Conservation (phyloP, 164 flowering plant genomes). For the Protea cynaroides region DNA sequence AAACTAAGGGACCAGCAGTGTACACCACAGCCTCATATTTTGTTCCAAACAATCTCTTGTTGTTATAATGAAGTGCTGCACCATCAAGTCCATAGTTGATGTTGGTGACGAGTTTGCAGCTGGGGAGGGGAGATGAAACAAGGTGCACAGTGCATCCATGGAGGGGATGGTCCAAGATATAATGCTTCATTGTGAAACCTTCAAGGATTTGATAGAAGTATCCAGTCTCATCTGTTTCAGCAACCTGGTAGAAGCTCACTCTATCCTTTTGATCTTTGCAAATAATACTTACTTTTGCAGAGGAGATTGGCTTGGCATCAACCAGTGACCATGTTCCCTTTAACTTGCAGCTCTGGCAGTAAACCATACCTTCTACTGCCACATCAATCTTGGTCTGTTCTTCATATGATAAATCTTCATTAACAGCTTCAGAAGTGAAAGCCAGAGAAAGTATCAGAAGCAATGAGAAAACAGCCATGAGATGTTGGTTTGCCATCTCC, state of each 20-base stretch:
- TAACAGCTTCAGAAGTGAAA: conserved; percentile 19
- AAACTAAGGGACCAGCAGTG: conserved; percentile 76
- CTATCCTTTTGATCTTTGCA: conserved; percentile 60
- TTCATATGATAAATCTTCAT: conserved; percentile 11
- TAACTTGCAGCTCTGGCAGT: conserved; percentile 70
- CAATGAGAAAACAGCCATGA: conserved; percentile 18
- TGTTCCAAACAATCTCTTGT: conserved; percentile 33
- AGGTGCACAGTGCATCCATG: conserved; percentile 64
- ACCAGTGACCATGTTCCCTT: conserved; percentile 51
- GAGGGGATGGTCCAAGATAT: conserved; percentile 66
- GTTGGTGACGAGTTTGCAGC: conserved; percentile 55
- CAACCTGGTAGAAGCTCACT: conserved; percentile 57
- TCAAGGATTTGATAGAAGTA: conserved; percentile 67
- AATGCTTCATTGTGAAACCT: conserved; percentile 44
- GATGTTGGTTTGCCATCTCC: conserved; percentile 37
- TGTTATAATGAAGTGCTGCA: conserved; percentile 53
- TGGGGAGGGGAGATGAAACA: conserved; percentile 58
- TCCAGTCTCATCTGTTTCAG: conserved; percentile 39
- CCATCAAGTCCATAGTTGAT: conserved; percentile 65
- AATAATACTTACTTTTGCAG: conserved; percentile 55
- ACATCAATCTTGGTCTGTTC: conserved; percentile 32
- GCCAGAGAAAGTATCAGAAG: conserved; percentile 34
- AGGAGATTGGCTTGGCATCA: conserved; percentile 48
- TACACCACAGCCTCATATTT: conserved; percentile 60
- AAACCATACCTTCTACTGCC: conserved; percentile 76